Base-by-base conservation (phyloP, 2,329 filamentous ascomycete genomes). In the Knoxdaviesia proteae region DNA sequence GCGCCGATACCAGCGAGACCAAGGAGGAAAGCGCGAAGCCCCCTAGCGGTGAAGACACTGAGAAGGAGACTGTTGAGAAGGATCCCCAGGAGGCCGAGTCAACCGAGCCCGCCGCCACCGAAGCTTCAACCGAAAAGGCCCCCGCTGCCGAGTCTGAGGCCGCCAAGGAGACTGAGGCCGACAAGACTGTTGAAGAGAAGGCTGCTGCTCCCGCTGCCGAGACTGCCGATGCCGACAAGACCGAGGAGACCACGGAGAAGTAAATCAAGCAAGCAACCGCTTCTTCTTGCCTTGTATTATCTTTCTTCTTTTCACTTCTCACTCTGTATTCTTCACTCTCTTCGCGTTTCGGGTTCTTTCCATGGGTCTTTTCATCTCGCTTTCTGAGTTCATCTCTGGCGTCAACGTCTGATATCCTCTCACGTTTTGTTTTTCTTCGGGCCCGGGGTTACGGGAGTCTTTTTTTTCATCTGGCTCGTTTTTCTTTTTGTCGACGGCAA, bases 201-300 rank as follows among this genome's bases (percentile, higher is more conserved):
- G 40, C 45, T 6, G 33, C 29, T 1, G n/a, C 42, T 34, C 42
- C 45, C 9, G 34, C 37, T 1, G 7, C 46, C 4, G 46, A 50
- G 35, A 40, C 47, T 8, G 7, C 49, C 39, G 44, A 50, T 29
- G 45, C 46, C 6, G 53, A 54, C 32, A 52, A 50, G 37, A 29
- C 39, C 10, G 42, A 43, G 39, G 44, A 45, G 32, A 48, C 48
- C 6, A 49, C 47, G 4, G 51, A 30, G 20, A 38, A 20, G 36
- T 5, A 10, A 8, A 30, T 37, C 8, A 30, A 38, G 11, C 20
- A 38, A 20, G 20, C 10, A 6, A 38, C 5, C 4, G 36, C 8
- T 38, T 38, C 7, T 30, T 38, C 9, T 5, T 20, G 9, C n/a
- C 9, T 38, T 20, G 6, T 38, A 29, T 38, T 5, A 4, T 9